These are phyloP conservation scores for Ceratobasidium sp. DNA, from an alignment of 1,284 basidiomycete species.

Conservation along the genomic window DNA sequence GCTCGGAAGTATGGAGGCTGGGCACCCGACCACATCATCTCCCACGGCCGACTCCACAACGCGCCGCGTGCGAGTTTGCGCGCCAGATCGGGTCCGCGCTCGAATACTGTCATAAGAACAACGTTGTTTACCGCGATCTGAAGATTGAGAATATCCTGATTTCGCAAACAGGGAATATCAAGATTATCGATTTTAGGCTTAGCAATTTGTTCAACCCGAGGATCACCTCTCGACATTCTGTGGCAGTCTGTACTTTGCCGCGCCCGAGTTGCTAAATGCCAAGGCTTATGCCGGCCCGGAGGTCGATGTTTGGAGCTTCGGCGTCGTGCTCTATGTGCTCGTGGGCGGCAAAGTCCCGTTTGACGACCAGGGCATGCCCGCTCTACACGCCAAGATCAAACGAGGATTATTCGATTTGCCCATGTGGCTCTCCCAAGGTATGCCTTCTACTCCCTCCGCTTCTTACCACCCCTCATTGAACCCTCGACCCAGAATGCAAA, in stretches of 20 bases:
- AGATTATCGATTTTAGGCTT: conserved; percentile 99
- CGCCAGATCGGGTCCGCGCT: conserved; percentile 96
- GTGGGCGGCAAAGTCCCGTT: conserved; percentile 99
- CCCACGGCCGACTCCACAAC: conserved; percentile 93
- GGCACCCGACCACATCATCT: conserved; percentile 99
- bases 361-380: conserved; percentile 99
- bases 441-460: conserved; percentile 54
- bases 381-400: conserved; percentile 98
- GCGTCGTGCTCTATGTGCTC: conserved; percentile 96
- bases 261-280: conserved; percentile 95
- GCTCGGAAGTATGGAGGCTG: conserved; percentile 98
- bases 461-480: no score
- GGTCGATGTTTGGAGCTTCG: conserved; percentile 99
- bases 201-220: conserved; percentile 95
- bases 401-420: conserved; percentile 97
- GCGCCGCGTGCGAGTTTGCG: conserved; percentile 96
- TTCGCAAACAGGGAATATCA: conserved; percentile 98
- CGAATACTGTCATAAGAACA: conserved; percentile 97
- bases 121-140: conserved; percentile 96
- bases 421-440: conserved; percentile 93
- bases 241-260: conserved; percentile 97
- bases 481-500: conserved; percentile 82
- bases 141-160: conserved; percentile 99
- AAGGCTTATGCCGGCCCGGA: conserved; percentile 97
- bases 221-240: conserved; percentile 94